Base-by-base conservation (phyloP, 1,139 yeast genomes). In the Yamadazyma sp. region DNA sequence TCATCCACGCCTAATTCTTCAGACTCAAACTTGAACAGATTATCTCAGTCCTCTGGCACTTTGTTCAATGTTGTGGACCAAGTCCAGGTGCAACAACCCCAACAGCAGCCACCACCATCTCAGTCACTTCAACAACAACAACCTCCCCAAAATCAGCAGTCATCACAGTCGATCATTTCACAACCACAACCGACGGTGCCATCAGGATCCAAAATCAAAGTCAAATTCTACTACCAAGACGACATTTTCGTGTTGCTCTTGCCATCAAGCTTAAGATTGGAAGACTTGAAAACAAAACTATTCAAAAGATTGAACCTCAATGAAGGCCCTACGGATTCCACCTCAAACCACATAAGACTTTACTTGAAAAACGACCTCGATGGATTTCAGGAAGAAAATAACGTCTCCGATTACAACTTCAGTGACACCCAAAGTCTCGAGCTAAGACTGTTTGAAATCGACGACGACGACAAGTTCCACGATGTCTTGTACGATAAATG, bases 191-290 rank as follows among this genome's bases (percentile, higher is more conserved):
- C 41, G 15, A 18, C 36, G 12, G 34, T 41, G 27, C 42, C 47
- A 18, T 36, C 50, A 34, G 44, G 41, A 34, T 31, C 59, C 41
- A 73, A 66, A 61, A 79, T 67, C 49, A 92, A 82, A 67, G 84
- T 80, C 35, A 92, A 92, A 62, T 89, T 92, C 50, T 91, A 86
- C 60, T 87, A 81, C 55, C 83, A 83, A 44, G 96, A 89, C 53
- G 98, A 91, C 59, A 84, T 91, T 20, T 88, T 92, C 69, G 98
- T 96, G 7, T 73, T 92, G 41, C 71, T 87, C 42, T 77, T 92
- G 35, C 86, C 91, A 10, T 63, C 76, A 5, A 75, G 73, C 47
- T 77, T 83, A 36, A 66, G 81, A 4, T 70, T 85, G 41, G 67
- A 62, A 27, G 89, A 83, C 39, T 66, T 92, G 45, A 78, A 79